A percentile compares a stretch with the other conserved stretches of the same genome.
Evolutionary conservation across 1,139 yeast species (phyloP).

Genomic region (Pichia sp.): DNA sequence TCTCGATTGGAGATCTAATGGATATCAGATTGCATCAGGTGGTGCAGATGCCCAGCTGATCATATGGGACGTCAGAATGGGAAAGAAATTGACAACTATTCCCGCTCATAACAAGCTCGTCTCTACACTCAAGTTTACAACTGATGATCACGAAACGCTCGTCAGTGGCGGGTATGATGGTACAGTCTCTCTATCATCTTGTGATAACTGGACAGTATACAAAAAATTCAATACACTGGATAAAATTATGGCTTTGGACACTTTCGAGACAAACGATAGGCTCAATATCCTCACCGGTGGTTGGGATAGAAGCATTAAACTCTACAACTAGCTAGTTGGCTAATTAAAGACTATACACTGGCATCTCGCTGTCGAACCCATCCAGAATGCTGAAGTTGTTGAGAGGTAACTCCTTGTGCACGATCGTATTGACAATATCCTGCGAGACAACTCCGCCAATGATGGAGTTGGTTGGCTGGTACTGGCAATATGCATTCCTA

Average conservation of each 20-base stretch:
- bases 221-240: constrained; percentile 53
- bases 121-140: constrained; percentile 56
- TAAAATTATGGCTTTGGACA: constrained; percentile 56
- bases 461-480: constrained; percentile 81
- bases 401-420: constrained; percentile 72
- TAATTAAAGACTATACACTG: constrained; percentile 46
- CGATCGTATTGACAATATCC: constrained; percentile 77
- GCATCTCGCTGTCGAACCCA: constrained; percentile 65
- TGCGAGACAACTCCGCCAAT: constrained; percentile 89
- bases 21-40: constrained; percentile 71
- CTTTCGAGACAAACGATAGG: constrained; percentile 31
- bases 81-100: constrained; percentile 38
- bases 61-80: constrained; percentile 76
- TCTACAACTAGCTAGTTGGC: constrained; percentile 32
- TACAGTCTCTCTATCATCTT: constrained; percentile 52
- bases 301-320: constrained; percentile 74
- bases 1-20: constrained; percentile 71
- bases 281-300: constrained; percentile 58
- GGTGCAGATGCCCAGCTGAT: constrained; percentile 78
- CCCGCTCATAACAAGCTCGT: constrained; percentile 76
- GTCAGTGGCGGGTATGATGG: constrained; percentile 70
- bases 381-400: constrained; percentile 77
- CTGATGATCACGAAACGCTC: constrained; percentile 36
- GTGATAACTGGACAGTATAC: constrained; percentile 65
- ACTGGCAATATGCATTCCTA: constrained; percentile 56